phyloP scores from a whole-genome alignment of 1,284 basidiomycete species.

The Takashimella koratensis region DNA sequence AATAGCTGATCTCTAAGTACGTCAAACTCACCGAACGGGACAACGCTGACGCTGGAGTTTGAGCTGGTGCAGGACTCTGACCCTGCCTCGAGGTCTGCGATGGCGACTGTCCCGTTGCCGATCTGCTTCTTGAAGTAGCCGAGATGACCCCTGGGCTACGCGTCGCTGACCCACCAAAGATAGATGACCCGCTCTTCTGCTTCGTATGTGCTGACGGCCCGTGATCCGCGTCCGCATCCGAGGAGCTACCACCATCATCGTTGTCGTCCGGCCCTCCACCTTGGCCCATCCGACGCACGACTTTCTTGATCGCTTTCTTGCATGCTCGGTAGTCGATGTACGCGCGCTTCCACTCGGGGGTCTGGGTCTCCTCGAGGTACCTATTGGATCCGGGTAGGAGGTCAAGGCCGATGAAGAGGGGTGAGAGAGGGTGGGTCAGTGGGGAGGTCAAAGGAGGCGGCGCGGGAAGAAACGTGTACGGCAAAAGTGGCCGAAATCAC shows the following conservation, averaged over 20 bases:
- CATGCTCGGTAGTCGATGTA: conserved; percentile 50
- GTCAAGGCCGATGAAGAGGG: neutral
- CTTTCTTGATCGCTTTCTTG: conserved; percentile 49
- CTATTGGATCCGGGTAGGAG: conserved; percentile 18
- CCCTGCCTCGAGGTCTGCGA: neutral
- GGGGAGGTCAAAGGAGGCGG: neutral
- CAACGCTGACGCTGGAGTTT: neutral
- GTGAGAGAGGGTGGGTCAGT: neutral
- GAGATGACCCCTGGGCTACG: neutral
- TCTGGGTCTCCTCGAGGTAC: conserved; percentile 47
- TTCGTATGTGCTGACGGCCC: conserved; percentile 31
- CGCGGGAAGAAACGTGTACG: neutral
- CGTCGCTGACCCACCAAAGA: neutral
- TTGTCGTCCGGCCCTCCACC: conserved; percentile 7
- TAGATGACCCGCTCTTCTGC: neutral
- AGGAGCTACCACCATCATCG: conserved; percentile 26
- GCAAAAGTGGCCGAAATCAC: neutral
- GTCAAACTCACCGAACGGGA: neutral
- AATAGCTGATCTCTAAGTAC: too few relatives aligned
- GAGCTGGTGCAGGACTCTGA: neutral
- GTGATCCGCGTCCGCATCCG: conserved; percentile 39
- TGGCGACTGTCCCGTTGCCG: neutral
- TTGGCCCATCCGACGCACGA: conserved; percentile 29
- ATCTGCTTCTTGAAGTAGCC: neutral
- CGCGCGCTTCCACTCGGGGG: conserved; percentile 49